Conservation (phyloP, 306 rosid species). For the Trichosanthes cucumerina region DNA sequence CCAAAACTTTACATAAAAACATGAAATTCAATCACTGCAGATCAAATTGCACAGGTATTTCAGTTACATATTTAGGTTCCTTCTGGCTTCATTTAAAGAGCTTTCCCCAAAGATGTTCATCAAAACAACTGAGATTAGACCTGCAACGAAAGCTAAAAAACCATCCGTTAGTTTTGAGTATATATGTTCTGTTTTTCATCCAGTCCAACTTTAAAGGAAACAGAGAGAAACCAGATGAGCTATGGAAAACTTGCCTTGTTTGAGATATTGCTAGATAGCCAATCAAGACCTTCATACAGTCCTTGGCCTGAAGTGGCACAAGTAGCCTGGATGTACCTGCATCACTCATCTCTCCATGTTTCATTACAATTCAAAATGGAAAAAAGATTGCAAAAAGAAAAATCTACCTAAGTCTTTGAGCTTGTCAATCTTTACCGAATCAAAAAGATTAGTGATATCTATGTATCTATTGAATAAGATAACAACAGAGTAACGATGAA, state of each 20-base stretch:
- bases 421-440: background rate
- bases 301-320: conserved; percentile 48
- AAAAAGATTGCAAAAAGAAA: background rate
- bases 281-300: conserved; percentile 81
- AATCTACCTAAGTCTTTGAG: background rate
- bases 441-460: background rate
- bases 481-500: background rate
- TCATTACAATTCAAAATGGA: background rate
- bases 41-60: background rate
- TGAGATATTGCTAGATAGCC: conserved; percentile 75
- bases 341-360: background rate
- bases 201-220: background rate
- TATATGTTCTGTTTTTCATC: background rate
- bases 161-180: background rate
- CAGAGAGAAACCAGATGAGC: background rate
- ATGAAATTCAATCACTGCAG: background rate
- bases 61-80: background rate
- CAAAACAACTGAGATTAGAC: background rate
- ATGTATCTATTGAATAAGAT: background rate
- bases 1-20: background rate
- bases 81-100: background rate
- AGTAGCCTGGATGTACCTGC: conserved; percentile 53
- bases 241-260: conserved; percentile 25
- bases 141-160: background rate
- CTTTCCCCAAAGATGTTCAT: background rate